Conservation (phyloP, 371 early-diverging fungal genomes). For the Apophysomyces trapeziformis region DNA sequence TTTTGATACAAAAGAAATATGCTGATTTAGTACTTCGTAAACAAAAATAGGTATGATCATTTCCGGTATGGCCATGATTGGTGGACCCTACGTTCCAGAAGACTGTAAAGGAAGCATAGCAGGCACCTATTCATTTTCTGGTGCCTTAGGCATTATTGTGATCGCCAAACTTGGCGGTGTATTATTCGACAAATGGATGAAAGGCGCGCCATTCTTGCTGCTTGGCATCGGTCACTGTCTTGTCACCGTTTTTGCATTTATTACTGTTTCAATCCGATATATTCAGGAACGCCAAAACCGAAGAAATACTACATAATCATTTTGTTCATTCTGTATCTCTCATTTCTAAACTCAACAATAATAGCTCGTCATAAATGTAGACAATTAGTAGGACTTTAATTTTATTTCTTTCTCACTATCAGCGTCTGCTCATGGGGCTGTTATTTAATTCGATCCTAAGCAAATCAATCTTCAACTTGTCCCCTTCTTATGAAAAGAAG, state of each 20-base stretch:
- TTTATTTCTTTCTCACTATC: too few relatives aligned
- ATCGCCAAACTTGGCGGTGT: slow-evolving; percentile 63
- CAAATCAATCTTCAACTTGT: too few relatives aligned
- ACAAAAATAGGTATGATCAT: slow-evolving; percentile 63
- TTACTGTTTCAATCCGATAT: slow-evolving; percentile 2
- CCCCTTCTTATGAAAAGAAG: too few relatives aligned
- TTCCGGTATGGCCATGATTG: slow-evolving; percentile 68
- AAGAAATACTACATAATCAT: neutral
- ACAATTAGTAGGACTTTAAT: too few relatives aligned
- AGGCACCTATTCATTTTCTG: slow-evolving; percentile 72
- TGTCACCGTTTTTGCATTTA: slow-evolving; percentile 21
- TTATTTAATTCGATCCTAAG: too few relatives aligned
- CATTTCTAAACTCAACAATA: too few relatives aligned
- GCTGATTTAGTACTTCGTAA: slow-evolving; percentile 6
- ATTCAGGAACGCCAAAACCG: neutral
- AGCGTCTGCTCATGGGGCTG: too few relatives aligned
- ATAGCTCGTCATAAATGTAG: too few relatives aligned
- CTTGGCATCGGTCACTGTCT: slow-evolving; percentile 57
- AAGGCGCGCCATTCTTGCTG: slow-evolving; percentile 66
- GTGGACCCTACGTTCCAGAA: slow-evolving; percentile 52
- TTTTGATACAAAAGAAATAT: neutral
- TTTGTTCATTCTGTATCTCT: too few relatives aligned
- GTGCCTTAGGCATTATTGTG: slow-evolving; percentile 57
- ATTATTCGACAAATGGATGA: slow-evolving; percentile 65
- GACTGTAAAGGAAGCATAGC: slow-evolving; percentile 70